Base-by-base conservation (phyloP, 805 yeast species). In the Candida schatavii region DNA sequence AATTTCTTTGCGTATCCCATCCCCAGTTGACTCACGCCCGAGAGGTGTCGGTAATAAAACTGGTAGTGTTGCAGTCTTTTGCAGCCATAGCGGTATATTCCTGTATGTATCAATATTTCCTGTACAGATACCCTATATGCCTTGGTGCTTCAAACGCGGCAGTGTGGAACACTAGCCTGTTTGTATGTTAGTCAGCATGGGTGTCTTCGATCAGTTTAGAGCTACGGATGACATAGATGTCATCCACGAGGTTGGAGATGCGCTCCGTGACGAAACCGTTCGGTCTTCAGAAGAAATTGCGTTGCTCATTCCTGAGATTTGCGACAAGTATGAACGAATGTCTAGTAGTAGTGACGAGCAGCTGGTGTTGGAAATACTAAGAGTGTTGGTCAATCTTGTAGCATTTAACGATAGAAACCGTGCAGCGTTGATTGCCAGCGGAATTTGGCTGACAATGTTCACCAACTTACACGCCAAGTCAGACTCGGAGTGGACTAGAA, bases 371-470 rank as follows among this genome's bases (percentile, higher is more conserved):
- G 13, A 61, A 19, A 47, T 47, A 2, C 47, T 64, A 15, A 44
- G 73, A 35, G 64, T 58, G 2, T 45, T 66, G 17, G 53, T 70
- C 43, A 70, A 70, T 37, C 51, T 57, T 37, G 44, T 60, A 22
- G 74, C 75, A 3, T 64, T 63, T 46, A 65, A 56, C 43, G 67
- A 49, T 25, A 31, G 25, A 32, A 32, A 23, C 27, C 7, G 22
- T 4, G 34, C 36, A 6, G 6, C 27, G 9, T 21, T 21, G 1
- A 40, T 44, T 17, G 31, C 42, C 18, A 34, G 21, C 3, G 35
- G 39, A 13, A 50, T 62, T 35, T 62, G 68, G 68, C 25, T 31
- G 7, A 17, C 20, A 10, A 14, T 43, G 4, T 14, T 14, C 11
- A 34, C 9, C 19, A 26, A 43, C 32, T 31, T 44, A 19, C 17